Conservation (phyloP, 2,329 filamentous ascomycete genomes). For the Zasmidium angulare region DNA sequence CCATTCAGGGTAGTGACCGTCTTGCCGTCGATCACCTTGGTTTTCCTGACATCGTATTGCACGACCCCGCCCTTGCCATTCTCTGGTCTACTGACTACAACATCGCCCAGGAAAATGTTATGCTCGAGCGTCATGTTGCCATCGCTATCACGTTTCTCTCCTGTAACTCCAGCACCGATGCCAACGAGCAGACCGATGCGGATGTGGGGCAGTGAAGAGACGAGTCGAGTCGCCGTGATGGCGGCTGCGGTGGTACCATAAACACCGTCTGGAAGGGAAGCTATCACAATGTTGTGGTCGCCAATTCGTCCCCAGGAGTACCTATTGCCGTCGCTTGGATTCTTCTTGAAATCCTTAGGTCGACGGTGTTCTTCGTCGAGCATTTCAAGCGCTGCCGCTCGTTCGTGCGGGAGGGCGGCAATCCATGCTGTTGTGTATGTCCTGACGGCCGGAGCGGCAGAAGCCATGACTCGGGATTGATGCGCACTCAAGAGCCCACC, state of each 20-base stretch:
- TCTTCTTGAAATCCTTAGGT: background rate
- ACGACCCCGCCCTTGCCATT: constrained; percentile 26
- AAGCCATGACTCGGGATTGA: too few species aligned
- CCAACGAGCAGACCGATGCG: constrained; percentile 20
- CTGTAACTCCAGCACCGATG: constrained; percentile 24
- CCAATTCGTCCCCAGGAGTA: constrained; percentile 20
- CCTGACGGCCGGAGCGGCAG: too few species aligned
- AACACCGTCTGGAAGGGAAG: constrained; percentile 19
- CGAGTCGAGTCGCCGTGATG: constrained; percentile 21
- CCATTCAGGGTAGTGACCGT: too few species aligned
- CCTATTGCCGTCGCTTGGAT: constrained; percentile 8
- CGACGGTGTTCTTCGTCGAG: constrained; percentile 10
- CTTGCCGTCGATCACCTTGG: too few species aligned
- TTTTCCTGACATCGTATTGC: constrained; percentile 21
- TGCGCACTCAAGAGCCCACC: too few species aligned
- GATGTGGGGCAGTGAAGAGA: constrained; percentile 19
- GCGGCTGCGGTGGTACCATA: constrained; percentile 23
- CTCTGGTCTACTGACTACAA: constrained; percentile 29
- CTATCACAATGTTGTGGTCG: constrained; percentile 27
- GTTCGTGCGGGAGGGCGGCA: constrained; percentile 10
- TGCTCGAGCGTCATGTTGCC: background rate
- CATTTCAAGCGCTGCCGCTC: constrained; percentile 5
- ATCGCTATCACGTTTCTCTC: background rate
- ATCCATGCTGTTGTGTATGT: constrained; percentile 13
- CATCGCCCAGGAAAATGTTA: constrained; percentile 31